Percentiles rank a stretch among this genome's conserved stretches.
Evolutionary conservation across 768 basidiomycete species (phyloP).

Genomic region (Obba rivulosa): DNA sequence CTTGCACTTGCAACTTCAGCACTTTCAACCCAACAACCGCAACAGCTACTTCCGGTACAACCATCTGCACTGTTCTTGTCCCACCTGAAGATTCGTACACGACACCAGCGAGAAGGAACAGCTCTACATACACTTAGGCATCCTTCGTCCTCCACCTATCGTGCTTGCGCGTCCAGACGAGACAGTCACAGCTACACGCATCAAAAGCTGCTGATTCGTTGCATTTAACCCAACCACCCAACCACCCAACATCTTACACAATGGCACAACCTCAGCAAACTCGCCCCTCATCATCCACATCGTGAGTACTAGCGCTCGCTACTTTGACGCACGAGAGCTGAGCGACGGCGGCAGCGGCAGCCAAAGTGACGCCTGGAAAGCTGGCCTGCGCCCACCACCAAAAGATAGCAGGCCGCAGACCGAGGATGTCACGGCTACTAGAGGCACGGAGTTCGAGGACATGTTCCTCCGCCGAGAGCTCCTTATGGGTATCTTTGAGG

Average conservation of each 20-base stretch:
- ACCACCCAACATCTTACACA: not conserved
- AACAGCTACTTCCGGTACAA: too few relatives aligned
- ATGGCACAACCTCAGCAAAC: conserved; percentile 19
- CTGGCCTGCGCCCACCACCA: conserved; percentile 75
- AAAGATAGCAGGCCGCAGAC: conserved; percentile 95
- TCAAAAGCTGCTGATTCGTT: too few relatives aligned
- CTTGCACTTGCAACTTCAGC: too few relatives aligned
- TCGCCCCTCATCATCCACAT: conserved; percentile 30
- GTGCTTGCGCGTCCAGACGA: not conserved
- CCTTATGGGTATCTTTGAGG: conserved; percentile 99
- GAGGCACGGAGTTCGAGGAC: conserved; percentile 95
- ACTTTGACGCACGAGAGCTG: not conserved
- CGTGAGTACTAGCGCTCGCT: conserved; percentile 18
- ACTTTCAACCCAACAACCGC: too few relatives aligned
- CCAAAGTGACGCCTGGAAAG: conserved; percentile 53
- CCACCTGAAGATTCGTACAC: too few relatives aligned
- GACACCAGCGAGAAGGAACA: too few relatives aligned
- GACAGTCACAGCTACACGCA: too few relatives aligned
- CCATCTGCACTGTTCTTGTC: too few relatives aligned
- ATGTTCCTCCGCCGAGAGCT: conserved; percentile 90
- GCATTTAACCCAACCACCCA: conserved; percentile 7
- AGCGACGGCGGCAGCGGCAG: conserved; percentile 1
- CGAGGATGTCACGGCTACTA: conserved; percentile 91
- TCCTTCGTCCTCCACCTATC: not conserved
- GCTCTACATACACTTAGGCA: not conserved